Conservation (phyloP, 2,329 filamentous ascomycete species). For the Colletotrichum tanaceti region DNA sequence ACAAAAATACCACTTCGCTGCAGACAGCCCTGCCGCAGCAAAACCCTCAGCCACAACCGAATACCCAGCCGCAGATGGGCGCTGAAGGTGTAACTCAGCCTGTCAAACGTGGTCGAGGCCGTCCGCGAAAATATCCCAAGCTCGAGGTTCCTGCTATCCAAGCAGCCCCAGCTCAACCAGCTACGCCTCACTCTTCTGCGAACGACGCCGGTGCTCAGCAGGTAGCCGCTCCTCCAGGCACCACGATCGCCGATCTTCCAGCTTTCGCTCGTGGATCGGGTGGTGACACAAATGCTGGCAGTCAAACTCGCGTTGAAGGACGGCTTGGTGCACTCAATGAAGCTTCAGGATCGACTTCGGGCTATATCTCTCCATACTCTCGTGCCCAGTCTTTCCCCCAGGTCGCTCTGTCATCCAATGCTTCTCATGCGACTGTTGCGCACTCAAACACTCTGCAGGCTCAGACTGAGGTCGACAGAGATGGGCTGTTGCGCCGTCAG, state of each 20-base stretch:
- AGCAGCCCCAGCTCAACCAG: neutral
- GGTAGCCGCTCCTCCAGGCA: neutral
- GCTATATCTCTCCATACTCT: neutral
- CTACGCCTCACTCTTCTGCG: neutral
- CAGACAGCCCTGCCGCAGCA: neutral
- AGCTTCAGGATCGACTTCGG: neutral
- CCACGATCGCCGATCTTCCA: neutral
- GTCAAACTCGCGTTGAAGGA: neutral
- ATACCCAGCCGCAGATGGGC: neutral
- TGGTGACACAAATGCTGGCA: neutral
- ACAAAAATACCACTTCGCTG: neutral
- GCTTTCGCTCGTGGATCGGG: neutral
- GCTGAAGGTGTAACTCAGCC: neutral
- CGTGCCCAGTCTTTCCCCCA: neutral
- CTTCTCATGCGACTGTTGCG: neutral
- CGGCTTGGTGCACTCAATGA: neutral
- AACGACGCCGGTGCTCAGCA: neutral
- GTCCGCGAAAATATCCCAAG: constrained; percentile 33
- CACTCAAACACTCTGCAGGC: neutral
- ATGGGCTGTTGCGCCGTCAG: neutral
- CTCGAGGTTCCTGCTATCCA: neutral
- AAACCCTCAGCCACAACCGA: neutral
- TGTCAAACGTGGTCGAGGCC: constrained; percentile 30
- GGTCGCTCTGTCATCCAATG: neutral
- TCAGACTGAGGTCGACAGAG: neutral